Conservation (phyloP, 352 stramenopile species). For the Aphanomyces euteiches region DNA sequence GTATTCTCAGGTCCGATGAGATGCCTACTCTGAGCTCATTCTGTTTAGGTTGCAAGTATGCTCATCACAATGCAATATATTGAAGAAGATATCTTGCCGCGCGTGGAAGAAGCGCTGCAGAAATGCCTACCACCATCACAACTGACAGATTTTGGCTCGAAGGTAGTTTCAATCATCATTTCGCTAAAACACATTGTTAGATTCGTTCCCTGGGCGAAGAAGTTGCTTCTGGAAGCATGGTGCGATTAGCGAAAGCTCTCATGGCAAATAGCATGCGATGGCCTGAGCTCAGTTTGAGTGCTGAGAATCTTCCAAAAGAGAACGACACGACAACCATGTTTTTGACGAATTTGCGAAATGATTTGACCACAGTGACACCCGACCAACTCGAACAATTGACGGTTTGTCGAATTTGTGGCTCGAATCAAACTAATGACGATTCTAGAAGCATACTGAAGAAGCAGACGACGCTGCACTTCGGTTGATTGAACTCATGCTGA, state of each 20-base stretch:
- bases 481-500: conserved; percentile 49
- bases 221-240: background rate
- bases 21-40: background rate
- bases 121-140: background rate
- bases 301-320: conserved; percentile 5
- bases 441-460: background rate
- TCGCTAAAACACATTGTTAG: background rate
- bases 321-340: conserved; percentile 8
- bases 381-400: conserved; percentile 23
- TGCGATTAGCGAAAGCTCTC: conserved; percentile 17
- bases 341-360: conserved; percentile 10
- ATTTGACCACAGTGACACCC: conserved; percentile 8
- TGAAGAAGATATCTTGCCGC: conserved; percentile 1
- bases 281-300: conserved; percentile 12
- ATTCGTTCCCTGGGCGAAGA: conserved; percentile 9
- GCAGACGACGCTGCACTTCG: conserved; percentile 38
- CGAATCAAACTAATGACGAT: background rate
- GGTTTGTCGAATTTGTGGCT: background rate
- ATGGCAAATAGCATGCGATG: conserved; percentile 26
- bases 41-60: conserved; percentile 19
- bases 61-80: conserved; percentile 25
- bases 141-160: conserved; percentile 19
- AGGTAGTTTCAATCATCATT: conserved; percentile 18
- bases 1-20: conserved; percentile 19
- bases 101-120: conserved; percentile 6